A percentile compares a stretch with the other conserved stretches of the same genome.
Conservation (phyloP, 2,329 filamentous ascomycete genomes). For the Pseudocercospora fijiensis region DNA sequence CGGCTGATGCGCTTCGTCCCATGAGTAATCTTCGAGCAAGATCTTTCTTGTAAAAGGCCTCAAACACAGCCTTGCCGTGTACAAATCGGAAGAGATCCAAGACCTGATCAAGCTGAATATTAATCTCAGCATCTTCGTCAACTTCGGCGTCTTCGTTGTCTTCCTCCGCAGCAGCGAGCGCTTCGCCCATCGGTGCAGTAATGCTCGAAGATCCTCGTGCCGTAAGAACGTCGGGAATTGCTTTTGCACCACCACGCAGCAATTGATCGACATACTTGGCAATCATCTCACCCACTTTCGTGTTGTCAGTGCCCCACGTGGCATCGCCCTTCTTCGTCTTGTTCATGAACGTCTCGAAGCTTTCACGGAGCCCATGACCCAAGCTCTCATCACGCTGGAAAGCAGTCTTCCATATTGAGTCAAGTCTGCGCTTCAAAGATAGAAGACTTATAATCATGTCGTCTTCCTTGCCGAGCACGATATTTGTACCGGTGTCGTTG, state of each 20-base stretch:
- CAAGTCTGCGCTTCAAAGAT: slow-evolving; percentile 74
- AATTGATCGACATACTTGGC: slow-evolving; percentile 94
- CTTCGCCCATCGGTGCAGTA: slow-evolving; percentile 48
- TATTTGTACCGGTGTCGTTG: slow-evolving; percentile 66
- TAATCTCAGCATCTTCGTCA: slow-evolving; percentile 89
- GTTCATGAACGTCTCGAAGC: slow-evolving; percentile 91
- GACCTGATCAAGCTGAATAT: slow-evolving; percentile 86
- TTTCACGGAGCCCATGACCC: slow-evolving; percentile 74
- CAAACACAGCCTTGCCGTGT: slow-evolving; percentile 94
- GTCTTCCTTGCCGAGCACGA: slow-evolving; percentile 74
- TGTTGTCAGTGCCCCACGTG: slow-evolving; percentile 77
- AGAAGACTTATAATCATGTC: slow-evolving; percentile 85
- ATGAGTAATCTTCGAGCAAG: slow-evolving; percentile 85
- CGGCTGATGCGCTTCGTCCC: slow-evolving; percentile 87
- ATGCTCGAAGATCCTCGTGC: slow-evolving; percentile 45
- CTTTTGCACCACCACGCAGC: slow-evolving; percentile 82
- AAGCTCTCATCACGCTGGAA: slow-evolving; percentile 78
- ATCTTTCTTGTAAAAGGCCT: slow-evolving; percentile 99
- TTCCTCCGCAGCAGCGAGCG: slow-evolving; percentile 58
- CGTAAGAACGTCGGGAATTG: slow-evolving; percentile 67
- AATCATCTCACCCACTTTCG: slow-evolving; percentile 97
- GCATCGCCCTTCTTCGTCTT: slow-evolving; percentile 69
- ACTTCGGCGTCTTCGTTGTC: slow-evolving; percentile 59
- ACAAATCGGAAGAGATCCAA: slow-evolving; percentile 96
- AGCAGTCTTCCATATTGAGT: slow-evolving; percentile 71